Evolutionary conservation across 345 rosid species (phyloP), one percentile per base, ranked within the genome.

Genomic region (Pistacia integerrima): DNA sequence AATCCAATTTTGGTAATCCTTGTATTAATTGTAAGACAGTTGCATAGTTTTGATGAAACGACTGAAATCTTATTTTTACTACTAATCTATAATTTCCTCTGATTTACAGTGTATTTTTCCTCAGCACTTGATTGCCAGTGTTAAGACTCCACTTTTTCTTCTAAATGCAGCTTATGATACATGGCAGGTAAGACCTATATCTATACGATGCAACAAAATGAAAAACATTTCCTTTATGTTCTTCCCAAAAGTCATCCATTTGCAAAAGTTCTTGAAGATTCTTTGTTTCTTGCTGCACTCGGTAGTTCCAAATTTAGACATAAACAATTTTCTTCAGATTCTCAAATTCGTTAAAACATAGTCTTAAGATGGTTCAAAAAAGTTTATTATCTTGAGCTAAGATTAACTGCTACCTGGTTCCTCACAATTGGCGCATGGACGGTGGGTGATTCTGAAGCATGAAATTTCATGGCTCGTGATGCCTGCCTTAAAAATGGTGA

Each of bases 91-190:
- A 22, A 7, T 75, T 63, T 33, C 18, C 65, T 78, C 44, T 8
- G 33, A 59, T 52, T 67, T 70, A 20, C 86, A 88, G 92, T 85
- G 90, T 76, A 86, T 88, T 83, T 88, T 88, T 78, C 90, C 92
- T 28, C 90, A 88, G 76, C 84, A 83, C 74, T 22, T 84, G 33
- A 88, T 88, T 54, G 79, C 75, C 69, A 72, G 58, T 28, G 70
- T 86, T 2, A 80, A 49, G 64, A 83, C 88, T 7, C 90, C 88
- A 0, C 35, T 87, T 48, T 88, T 88, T 77, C 77, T 88, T 64
- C 76, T 86, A 60, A 86, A 86, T 56, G 77, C 92, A 73, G 92
- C 90, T 46, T 88, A 88, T 64, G 90, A 88, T 79, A 64, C 85
- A 28, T 88, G 90, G 92, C 90, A 88, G 90, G 92, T 85, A 79